Conservation (phyloP, 176 grass and related monocot species). For the Chloris gayana region DNA sequence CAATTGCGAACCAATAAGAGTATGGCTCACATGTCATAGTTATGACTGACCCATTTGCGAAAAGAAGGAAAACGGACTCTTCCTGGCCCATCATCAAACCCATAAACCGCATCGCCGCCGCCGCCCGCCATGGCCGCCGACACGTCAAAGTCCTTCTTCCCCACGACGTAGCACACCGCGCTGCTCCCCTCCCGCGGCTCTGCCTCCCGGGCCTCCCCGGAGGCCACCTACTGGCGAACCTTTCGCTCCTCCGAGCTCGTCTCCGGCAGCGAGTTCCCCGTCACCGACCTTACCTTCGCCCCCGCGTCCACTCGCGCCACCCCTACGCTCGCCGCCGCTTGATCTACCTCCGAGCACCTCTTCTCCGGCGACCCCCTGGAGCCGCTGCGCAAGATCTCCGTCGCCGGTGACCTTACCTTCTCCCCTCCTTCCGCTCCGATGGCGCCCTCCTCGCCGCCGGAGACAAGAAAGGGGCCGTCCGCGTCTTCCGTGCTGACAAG, state of each 20-base stretch:
- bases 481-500: slow-evolving; percentile 72
- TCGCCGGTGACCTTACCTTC: slow-evolving; percentile 61
- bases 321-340: slow-evolving; percentile 58
- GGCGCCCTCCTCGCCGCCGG: slow-evolving; percentile 76
- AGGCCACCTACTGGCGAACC: slow-evolving; percentile 69
- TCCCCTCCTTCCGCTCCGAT: slow-evolving; percentile 88
- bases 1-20: too few relatives aligned
- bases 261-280: slow-evolving; percentile 47
- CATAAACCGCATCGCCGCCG: too few relatives aligned
- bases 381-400: slow-evolving; percentile 38
- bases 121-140: slow-evolving; percentile 63
- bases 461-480: slow-evolving; percentile 64
- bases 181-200: slow-evolving; percentile 43
- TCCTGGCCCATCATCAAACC: too few relatives aligned
- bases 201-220: slow-evolving; percentile 44
- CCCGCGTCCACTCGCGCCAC: slow-evolving; percentile 6
- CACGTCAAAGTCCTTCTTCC: slow-evolving; percentile 56
- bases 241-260: slow-evolving; percentile 73
- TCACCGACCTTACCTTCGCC: slow-evolving; percentile 81
- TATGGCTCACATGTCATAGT: too few relatives aligned
- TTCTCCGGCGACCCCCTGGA: slow-evolving; percentile 53
- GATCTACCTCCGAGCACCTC: slow-evolving; percentile 59
- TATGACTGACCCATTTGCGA: too few relatives aligned
- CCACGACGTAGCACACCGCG: slow-evolving; percentile 25
- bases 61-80: too few relatives aligned